A percentile compares a stretch with the other conserved stretches of the same genome.
phyloP scores from a whole-genome alignment of 768 basidiomycete genomes.

The Botryobasidium botryosum region DNA sequence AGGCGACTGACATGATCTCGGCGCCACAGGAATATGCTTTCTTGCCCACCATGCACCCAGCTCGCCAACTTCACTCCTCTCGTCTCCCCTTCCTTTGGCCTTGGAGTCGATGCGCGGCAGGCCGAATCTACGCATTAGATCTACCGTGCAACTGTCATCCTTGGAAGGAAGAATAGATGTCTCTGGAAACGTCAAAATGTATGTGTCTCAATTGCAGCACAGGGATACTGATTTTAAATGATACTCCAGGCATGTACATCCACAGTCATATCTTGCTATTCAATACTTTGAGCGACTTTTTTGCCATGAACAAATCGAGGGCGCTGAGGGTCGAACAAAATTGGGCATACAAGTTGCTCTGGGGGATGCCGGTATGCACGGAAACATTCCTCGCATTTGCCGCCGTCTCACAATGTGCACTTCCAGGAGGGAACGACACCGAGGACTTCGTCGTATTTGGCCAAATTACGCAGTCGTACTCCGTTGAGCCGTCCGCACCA shows the following conservation, averaged over 20 bases:
- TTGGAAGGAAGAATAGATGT: slow-evolving; percentile 5
- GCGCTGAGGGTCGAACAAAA: too few relatives aligned
- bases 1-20: not conserved
- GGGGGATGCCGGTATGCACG: slow-evolving; percentile 9
- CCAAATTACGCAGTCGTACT: too few relatives aligned
- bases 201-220: too few relatives aligned
- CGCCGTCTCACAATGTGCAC: too few relatives aligned
- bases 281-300: slow-evolving; percentile 7
- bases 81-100: slow-evolving; percentile 5
- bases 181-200: slow-evolving; percentile 4
- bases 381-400: too few relatives aligned
- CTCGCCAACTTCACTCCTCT: slow-evolving; percentile 8
- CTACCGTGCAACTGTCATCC: not conserved
- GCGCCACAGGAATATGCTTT: slow-evolving; percentile 7
- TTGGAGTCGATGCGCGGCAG: slow-evolving; percentile 9
- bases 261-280: slow-evolving; percentile 4
- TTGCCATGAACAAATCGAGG: too few relatives aligned
- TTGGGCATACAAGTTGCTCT: slow-evolving; percentile 5
- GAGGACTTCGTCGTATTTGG: too few relatives aligned
- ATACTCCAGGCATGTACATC: too few relatives aligned
- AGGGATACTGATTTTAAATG: too few relatives aligned
- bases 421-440: too few relatives aligned
- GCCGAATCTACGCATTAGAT: slow-evolving; percentile 4
- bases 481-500: too few relatives aligned
- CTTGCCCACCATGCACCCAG: slow-evolving; percentile 5